Base-by-base conservation (phyloP, 2,329 filamentous ascomycete species). In the Diaporthe helianthi region DNA sequence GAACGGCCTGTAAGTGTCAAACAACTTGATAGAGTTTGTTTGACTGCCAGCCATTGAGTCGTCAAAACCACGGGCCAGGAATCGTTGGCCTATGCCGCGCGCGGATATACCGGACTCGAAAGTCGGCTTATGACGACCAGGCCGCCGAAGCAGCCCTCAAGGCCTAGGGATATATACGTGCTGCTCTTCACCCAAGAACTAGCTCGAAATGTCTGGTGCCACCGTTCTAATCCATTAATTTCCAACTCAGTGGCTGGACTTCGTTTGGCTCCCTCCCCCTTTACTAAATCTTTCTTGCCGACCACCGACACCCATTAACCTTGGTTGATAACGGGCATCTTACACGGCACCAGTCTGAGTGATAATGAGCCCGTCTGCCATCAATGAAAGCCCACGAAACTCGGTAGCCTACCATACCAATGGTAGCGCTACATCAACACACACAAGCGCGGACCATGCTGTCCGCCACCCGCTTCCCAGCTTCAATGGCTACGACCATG, bases 401-500 rank as follows among this genome's bases (percentile, higher is more conserved):
- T 83, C 84, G 71, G 79, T 82, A 73, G 78, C 78, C 60, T 80
- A 82, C 74, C 61, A 69, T 47, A 47, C 49, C 67, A 69, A 69
- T 52, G 67, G 67, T 63, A 71, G 54, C 60, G 61, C 67, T 67
- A 76, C 80, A 44, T 78, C 79, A 67, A 74, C 78, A 49, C 41
- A 78, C 52, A 77, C 79, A 69, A 86, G 86, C 75, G 83, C 83
- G 22, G 87, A 87, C 75, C 86, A 83, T 75, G 84, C 85, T 71
- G 82, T 88, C 55, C 84, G 86, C 75, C 81, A 76, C 61, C 84
- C 75, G 75, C 82, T 75, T 71, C 80, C 79, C 75, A 86, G 85
- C 78, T 94, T 97, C 83, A 88, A 89, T 71, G 94, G 93, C 77
- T 98, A 97, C 79, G 93, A 97, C 81, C 93, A 97, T 80, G 88